phyloP scores from a whole-genome alignment of 2,329 filamentous ascomycete genomes.

The Hymenoscyphus scutula region DNA sequence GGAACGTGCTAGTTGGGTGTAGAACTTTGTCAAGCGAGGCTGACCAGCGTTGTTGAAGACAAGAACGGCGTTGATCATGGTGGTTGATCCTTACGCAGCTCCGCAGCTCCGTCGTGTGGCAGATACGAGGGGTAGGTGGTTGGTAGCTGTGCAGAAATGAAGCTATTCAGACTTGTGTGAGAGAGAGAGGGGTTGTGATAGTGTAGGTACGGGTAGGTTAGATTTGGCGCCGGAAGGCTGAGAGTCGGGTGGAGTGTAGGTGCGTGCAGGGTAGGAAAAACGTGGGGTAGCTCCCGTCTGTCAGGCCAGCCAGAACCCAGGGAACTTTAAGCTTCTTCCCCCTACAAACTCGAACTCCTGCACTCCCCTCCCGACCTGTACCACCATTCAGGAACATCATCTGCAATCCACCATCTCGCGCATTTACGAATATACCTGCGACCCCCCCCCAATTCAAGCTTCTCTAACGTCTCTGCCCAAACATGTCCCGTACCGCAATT shows the following conservation, averaged over 20 bases:
- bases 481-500: constrained; percentile 18
- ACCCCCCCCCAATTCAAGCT: neutral
- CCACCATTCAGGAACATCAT: no score
- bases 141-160: neutral
- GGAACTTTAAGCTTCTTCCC: constrained; percentile 19
- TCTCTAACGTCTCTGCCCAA: neutral
- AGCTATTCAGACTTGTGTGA: neutral
- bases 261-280: no score
- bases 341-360: neutral
- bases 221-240: constrained; percentile 16
- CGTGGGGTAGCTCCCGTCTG: no score
- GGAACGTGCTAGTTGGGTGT: constrained; percentile 77
- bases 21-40: constrained; percentile 96
- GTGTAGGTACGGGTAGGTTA: neutral
- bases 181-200: neutral
- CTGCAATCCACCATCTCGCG: neutral
- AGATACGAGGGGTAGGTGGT: neutral
- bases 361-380: no score
- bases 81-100: constrained; percentile 22
- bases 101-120: neutral
- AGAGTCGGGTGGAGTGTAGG: neutral
- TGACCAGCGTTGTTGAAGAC: constrained; percentile 99
- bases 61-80: constrained; percentile 97
- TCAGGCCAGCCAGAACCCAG: no score
- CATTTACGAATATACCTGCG: neutral